A percentile compares a stretch with the other conserved stretches of the same genome.
Conservation (phyloP, 805 yeast genomes). For the Candida oleophila region DNA sequence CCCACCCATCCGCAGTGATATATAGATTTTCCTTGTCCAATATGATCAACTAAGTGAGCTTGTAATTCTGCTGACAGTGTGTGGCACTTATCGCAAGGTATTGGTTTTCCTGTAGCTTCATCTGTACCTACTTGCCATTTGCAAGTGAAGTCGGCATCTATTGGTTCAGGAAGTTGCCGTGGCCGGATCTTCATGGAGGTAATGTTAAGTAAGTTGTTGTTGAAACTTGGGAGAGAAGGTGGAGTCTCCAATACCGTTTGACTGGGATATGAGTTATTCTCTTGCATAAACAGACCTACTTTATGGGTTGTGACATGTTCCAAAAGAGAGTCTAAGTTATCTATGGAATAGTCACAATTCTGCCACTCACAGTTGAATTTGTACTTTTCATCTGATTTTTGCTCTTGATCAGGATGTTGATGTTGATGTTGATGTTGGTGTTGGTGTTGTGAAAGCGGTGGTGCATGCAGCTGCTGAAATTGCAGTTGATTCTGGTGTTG, state of each 20-base stretch:
- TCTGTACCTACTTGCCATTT: constrained; percentile 38
- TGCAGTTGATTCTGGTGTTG: background rate
- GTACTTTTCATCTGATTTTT: background rate
- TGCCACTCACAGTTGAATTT: constrained; percentile 69
- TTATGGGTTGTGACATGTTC: constrained; percentile 48
- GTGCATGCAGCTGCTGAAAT: constrained; percentile 19
- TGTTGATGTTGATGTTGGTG: constrained; percentile 40
- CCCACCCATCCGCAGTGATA: constrained; percentile 78
- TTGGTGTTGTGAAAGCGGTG: constrained; percentile 60
- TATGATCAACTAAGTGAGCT: constrained; percentile 69
- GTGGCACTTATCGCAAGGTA: constrained; percentile 53
- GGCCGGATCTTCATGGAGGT: constrained; percentile 34
- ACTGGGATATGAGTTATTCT: background rate
- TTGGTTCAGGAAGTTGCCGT: constrained; percentile 13
- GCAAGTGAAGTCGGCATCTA: constrained; percentile 42
- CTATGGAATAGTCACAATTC: constrained; percentile 60
- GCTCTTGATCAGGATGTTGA: background rate
- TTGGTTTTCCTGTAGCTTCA: constrained; percentile 22
- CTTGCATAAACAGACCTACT: background rate
- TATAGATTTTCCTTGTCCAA: constrained; percentile 68
- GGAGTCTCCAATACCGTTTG: background rate
- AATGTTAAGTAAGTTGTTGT: constrained; percentile 22
- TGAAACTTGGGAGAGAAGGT: background rate
- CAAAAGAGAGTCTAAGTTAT: constrained; percentile 52
- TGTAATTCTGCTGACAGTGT: constrained; percentile 60